Evolutionary conservation across 305 asterid genomes (phyloP).

Genomic region (Euphrasia arctica): DNA sequence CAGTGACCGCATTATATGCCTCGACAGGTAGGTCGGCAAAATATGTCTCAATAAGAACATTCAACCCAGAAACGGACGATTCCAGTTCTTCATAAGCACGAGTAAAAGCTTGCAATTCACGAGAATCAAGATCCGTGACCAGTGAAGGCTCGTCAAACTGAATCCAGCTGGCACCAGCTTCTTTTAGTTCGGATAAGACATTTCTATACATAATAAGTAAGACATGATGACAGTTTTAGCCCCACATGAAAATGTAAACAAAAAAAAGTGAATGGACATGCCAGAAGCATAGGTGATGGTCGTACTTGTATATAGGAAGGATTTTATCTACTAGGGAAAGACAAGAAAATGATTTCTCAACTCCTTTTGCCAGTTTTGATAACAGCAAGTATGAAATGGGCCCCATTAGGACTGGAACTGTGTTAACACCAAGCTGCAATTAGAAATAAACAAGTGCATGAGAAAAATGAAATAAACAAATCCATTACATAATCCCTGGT

Average conservation of each 20-base stretch:
- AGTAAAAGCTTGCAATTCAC: conserved; percentile 44
- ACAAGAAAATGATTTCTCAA: conserved; percentile 50
- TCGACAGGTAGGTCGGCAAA: conserved; percentile 54
- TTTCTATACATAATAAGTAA: conserved; percentile 38
- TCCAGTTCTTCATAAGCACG: conserved; percentile 51
- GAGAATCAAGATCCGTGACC: conserved; percentile 59
- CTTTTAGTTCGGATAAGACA: conserved; percentile 55
- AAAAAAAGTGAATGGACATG: conserved; percentile 5
- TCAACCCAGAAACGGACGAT: conserved; percentile 44
- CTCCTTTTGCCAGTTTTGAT: conserved; percentile 61
- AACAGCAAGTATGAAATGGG: conserved; percentile 59
- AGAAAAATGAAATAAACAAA: neutral
- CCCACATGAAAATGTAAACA: neutral
- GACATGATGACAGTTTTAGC: conserved; percentile 4
- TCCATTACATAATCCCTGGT: conserved; percentile 5
- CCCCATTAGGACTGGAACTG: conserved; percentile 62
- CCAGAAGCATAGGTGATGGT: conserved; percentile 18
- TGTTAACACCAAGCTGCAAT: conserved; percentile 55
- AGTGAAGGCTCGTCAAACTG: conserved; percentile 74
- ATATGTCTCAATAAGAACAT: conserved; percentile 61
- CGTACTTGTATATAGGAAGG: conserved; percentile 68
- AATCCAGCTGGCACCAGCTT: conserved; percentile 68
- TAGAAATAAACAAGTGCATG: conserved; percentile 10
- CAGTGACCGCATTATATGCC: conserved; percentile 42
- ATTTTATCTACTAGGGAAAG: conserved; percentile 54